Percentiles rank a stretch among this genome's conserved stretches.
Conservation (phyloP, 768 basidiomycete species). For the Phlebiopsis flavidoalba region DNA sequence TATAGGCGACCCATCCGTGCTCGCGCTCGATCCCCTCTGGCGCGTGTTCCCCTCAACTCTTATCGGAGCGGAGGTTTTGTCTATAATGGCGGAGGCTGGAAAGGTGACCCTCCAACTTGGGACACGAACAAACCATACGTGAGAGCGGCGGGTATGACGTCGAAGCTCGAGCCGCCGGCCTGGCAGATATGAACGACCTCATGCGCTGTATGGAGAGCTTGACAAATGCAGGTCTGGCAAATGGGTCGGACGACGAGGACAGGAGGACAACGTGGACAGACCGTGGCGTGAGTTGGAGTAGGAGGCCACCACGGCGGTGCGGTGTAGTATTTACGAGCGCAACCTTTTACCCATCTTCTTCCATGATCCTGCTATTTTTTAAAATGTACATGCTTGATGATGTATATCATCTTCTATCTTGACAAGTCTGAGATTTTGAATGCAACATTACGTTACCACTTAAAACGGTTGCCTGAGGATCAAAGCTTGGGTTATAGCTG, state of each 20-base stretch:
- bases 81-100: conserved; percentile 46
- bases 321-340: too few relatives aligned
- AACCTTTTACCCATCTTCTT: too few relatives aligned
- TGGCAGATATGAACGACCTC: conserved; percentile 32
- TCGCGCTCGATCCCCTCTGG: conserved; percentile 58
- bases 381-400: background rate
- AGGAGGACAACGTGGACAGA: conserved; percentile 13
- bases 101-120: conserved; percentile 31
- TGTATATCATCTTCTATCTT: too few relatives aligned
- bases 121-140: conserved; percentile 31
- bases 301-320: background rate
- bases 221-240: conserved; percentile 9
- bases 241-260: conserved; percentile 10
- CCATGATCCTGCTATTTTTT: too few relatives aligned
- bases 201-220: conserved; percentile 25
- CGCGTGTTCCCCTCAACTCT: conserved; percentile 55
- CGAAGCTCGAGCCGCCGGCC: conserved; percentile 20
- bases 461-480: too few relatives aligned
- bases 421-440: too few relatives aligned
- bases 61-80: too few relatives aligned
- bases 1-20: conserved; percentile 53
- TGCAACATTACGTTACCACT: too few relatives aligned
- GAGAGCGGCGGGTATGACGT: conserved; percentile 35
- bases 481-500: too few relatives aligned
- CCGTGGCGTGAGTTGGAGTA: conserved; percentile 17